Conservation (phyloP, 1,139 yeast genomes). For the Geotrichum aggregatum region DNA sequence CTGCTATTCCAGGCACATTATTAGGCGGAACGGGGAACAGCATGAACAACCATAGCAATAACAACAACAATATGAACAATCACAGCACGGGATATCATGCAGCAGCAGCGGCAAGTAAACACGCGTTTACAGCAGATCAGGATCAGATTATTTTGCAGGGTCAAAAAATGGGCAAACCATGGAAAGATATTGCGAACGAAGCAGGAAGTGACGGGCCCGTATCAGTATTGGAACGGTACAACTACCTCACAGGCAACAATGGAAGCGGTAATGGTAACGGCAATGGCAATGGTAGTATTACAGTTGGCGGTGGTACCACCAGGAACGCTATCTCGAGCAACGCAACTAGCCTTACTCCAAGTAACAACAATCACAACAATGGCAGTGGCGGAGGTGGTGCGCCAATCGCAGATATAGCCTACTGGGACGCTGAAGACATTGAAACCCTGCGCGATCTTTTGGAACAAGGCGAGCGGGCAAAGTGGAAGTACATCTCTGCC, state of each 20-base stretch:
- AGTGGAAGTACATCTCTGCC: slow-evolving; percentile 44
- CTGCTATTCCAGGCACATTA: too few relatives aligned
- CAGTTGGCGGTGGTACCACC: background rate
- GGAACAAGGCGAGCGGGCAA: slow-evolving; percentile 41
- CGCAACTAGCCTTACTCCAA: too few relatives aligned
- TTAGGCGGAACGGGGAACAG: too few relatives aligned
- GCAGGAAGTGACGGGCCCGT: slow-evolving; percentile 9
- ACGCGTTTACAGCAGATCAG: slow-evolving; percentile 13
- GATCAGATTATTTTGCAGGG: slow-evolving; percentile 12
- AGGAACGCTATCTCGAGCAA: background rate
- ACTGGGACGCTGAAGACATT: slow-evolving; percentile 38
- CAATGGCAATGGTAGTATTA: too few relatives aligned
- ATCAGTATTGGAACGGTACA: slow-evolving; percentile 12
- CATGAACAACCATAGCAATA: too few relatives aligned
- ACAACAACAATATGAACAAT: slow-evolving; percentile 6
- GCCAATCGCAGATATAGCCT: too few relatives aligned
- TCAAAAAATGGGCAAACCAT: slow-evolving; percentile 17
- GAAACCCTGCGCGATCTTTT: slow-evolving; percentile 38
- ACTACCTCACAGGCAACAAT: slow-evolving; percentile 5
- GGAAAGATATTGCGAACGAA: slow-evolving; percentile 15
- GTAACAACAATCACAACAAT: background rate
- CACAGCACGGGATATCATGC: slow-evolving; percentile 1
- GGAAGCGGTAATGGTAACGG: too few relatives aligned
- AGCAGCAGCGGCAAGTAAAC: slow-evolving; percentile 1
- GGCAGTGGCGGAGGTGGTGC: too few relatives aligned